Evolutionary conservation across 2,329 filamentous ascomycete genomes (phyloP), one percentile per base, ranked within the genome.

Genomic region (Pseudogymnoascus sp.): DNA sequence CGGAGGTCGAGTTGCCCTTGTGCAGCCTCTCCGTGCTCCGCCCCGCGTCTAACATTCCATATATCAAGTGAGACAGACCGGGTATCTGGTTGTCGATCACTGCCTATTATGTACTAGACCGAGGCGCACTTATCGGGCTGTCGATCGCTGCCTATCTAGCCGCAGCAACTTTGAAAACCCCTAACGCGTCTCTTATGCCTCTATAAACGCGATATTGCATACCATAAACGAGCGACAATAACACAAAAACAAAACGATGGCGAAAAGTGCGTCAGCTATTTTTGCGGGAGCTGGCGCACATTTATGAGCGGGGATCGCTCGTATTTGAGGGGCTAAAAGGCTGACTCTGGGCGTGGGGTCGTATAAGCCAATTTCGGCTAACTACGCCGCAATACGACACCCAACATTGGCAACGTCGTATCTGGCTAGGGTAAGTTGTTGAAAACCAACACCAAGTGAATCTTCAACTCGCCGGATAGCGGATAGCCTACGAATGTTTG

Each of bases 321-420:
- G 26, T 55, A 55, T 55, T 55, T 55, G 45, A 55, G 33, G 45
- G 45, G n/a, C 45, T 55, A n/a, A 33, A 33, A 26, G 45, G 45
- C 45, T 55, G 45, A 55, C 45, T 19, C 45, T 52, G 14, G 45
- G 45, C 23, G 45, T 55, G 10, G 7, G 4, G 11, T 55, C 45
- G 45, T 55, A 55, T 33, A 43, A 52, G 31, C 29, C n/a, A 55
- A 55, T 55, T 55, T 33, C 26, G 26, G 45, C 45, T 55, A 33
- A 19, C 16, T n/a, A 33, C 45, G n/a, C 45, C 14, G n/a, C 6
- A 33, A 55, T 55, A 55, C 45, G 45, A 55, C n/a, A 33, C 33
- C 2, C n/a, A 55, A 31, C 26, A 55, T 55, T 31, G 5, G 31
- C 26, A 21, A 12, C 45, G n/a, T 33, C 45, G 45, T 7, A 55